Evolutionary conservation across 257 asterid genomes (phyloP).

Genomic region (Jacaranda copaia): DNA sequence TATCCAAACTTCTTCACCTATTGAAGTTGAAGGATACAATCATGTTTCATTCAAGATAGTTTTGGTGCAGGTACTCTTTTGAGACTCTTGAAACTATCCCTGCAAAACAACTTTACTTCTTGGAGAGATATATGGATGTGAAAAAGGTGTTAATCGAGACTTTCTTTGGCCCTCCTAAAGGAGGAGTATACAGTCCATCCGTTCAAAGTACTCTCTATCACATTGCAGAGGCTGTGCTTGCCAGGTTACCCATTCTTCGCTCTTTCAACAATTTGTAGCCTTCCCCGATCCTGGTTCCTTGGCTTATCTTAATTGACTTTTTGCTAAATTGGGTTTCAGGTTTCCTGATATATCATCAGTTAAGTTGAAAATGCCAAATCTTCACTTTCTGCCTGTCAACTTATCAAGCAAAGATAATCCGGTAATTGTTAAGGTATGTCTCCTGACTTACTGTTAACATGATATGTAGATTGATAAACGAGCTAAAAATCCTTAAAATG

Average conservation of each 20-base stretch:
- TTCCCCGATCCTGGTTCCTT: too few species aligned
- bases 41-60: slow-evolving; percentile 21
- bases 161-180: slow-evolving; percentile 80
- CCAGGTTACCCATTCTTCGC: slow-evolving; percentile 55
- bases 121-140: slow-evolving; percentile 68
- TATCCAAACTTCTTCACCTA: neutral
- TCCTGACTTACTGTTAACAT: slow-evolving; percentile 20
- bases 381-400: slow-evolving; percentile 93
- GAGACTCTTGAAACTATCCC: slow-evolving; percentile 73
- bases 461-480: neutral
- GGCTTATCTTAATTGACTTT: slow-evolving; percentile 9
- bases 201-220: slow-evolving; percentile 88
- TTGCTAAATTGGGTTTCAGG: slow-evolving; percentile 55
- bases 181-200: slow-evolving; percentile 94
- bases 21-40: slow-evolving; percentile 17
- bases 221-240: slow-evolving; percentile 86
- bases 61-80: slow-evolving; percentile 68
- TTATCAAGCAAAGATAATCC: slow-evolving; percentile 85
- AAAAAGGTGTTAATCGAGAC: slow-evolving; percentile 67
- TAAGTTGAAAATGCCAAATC: slow-evolving; percentile 87
- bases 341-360: slow-evolving; percentile 74
- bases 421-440: slow-evolving; percentile 75
- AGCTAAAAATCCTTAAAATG: neutral
- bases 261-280: neutral
- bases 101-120: slow-evolving; percentile 58